A percentile compares a stretch with the other conserved stretches of the same genome.
Evolutionary conservation across 1,139 yeast species (phyloP).

Genomic region (Hansenula lynferdii): DNA sequence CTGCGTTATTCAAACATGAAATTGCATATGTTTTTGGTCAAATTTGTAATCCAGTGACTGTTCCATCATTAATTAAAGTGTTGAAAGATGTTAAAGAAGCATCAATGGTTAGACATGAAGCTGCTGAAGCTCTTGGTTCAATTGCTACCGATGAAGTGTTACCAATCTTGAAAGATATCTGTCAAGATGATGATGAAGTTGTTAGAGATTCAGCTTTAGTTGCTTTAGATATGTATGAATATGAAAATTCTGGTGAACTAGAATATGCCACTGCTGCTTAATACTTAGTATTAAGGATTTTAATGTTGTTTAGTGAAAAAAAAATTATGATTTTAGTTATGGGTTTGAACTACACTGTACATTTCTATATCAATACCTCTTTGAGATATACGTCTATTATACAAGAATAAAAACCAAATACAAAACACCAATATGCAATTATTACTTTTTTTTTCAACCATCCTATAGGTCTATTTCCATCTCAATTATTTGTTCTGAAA

Average conservation of each 20-base stretch:
- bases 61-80: constrained; percentile 81
- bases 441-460: too few species aligned
- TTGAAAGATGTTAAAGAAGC: constrained; percentile 76
- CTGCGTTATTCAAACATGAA: constrained; percentile 95
- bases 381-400: too few species aligned
- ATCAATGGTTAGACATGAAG: constrained; percentile 99
- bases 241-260: constrained; percentile 80
- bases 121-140: constrained; percentile 97
- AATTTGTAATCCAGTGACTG: constrained; percentile 88
- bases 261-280: constrained; percentile 56
- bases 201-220: constrained; percentile 96
- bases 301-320: background rate
- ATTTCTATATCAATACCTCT: too few species aligned
- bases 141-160: constrained; percentile 96
- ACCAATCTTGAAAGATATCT: constrained; percentile 76
- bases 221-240: constrained; percentile 97
- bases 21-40: constrained; percentile 98
- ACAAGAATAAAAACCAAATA: background rate
- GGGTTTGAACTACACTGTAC: too few species aligned
- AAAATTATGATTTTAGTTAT: background rate
- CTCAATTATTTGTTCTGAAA: constrained; percentile 83
- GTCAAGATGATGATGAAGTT: constrained; percentile 79
- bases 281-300: background rate
- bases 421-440: too few species aligned
- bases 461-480: too few species aligned